Evolutionary conservation across 2,329 filamentous ascomycete species (phyloP).

Genomic region (Ceratocystis papillata): DNA sequence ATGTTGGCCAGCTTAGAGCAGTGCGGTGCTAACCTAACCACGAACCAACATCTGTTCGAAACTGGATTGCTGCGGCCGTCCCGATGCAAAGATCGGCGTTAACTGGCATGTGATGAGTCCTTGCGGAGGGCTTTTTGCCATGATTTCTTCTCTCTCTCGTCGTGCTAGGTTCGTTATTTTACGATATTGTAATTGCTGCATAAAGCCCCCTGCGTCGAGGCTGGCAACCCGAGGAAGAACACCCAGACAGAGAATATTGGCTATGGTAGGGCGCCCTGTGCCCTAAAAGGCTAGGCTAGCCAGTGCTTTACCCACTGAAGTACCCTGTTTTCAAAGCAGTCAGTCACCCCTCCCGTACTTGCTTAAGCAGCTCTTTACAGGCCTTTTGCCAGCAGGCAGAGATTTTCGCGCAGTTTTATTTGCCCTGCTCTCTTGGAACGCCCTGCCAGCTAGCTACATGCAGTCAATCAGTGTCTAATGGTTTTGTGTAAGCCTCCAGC

Average conservation of each 20-base stretch:
- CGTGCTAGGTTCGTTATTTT: background rate
- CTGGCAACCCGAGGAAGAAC: background rate
- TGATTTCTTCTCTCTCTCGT: background rate
- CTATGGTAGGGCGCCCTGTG: background rate
- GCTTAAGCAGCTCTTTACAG: background rate
- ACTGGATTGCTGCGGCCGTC: background rate
- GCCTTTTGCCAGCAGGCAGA: background rate
- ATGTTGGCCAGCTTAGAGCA: too few relatives aligned
- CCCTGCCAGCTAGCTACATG: too few relatives aligned
- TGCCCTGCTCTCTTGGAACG: background rate
- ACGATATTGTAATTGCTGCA: too few relatives aligned
- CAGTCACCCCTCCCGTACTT: background rate
- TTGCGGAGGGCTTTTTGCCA: background rate
- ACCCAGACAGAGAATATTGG: background rate
- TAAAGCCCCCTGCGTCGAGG: background rate
- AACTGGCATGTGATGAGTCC: background rate
- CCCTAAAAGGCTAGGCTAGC: background rate
- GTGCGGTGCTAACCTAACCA: too few relatives aligned
- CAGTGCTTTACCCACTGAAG: background rate
- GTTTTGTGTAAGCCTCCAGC: too few relatives aligned
- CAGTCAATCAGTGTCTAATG: too few relatives aligned
- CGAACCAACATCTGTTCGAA: background rate
- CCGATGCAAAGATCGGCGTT: conserved; percentile 1
- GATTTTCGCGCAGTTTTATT: background rate
- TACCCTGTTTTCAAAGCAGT: background rate